phyloP scores from a whole-genome alignment of 140 eudicot species.

The Flaveria floridana region DNA sequence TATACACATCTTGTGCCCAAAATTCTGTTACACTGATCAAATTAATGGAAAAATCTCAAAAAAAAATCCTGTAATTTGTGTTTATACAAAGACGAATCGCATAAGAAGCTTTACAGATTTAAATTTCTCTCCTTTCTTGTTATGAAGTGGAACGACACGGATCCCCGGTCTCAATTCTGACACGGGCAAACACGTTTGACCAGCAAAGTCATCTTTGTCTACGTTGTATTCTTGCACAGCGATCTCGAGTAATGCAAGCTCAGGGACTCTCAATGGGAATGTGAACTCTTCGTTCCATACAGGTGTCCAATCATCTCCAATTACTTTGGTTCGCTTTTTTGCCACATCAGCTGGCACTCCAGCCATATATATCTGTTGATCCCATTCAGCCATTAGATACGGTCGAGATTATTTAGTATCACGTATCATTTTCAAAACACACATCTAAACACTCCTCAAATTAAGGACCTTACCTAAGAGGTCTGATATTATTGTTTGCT shows the following conservation, averaged over 20 bases:
- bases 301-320: constrained; percentile 77
- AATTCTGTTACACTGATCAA: background rate
- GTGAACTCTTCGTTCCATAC: constrained; percentile 76
- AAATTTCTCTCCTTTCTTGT: constrained; percentile 67
- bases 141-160: constrained; percentile 64
- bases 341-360: constrained; percentile 68
- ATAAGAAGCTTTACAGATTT: constrained; percentile 71
- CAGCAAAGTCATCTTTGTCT: constrained; percentile 79
- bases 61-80: constrained; percentile 14
- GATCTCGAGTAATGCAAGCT: constrained; percentile 74
- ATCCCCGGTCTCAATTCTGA: constrained; percentile 76
- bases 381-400: constrained; percentile 11
- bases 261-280: constrained; percentile 71
- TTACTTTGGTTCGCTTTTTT: constrained; percentile 62
- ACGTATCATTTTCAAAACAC: no score
- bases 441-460: no score
- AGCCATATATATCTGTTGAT: constrained; percentile 46
- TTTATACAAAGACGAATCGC: constrained; percentile 60
- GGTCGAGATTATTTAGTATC: background rate
- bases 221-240: constrained; percentile 62
- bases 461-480: no score
- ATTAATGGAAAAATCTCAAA: background rate
- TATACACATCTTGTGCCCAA: background rate
- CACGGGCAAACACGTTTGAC: constrained; percentile 77
- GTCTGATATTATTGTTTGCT: no score